Percentiles rank a stretch among this genome's conserved stretches.
Evolutionary conservation across 768 basidiomycete species (phyloP).

Genomic region (Mycena venus): DNA sequence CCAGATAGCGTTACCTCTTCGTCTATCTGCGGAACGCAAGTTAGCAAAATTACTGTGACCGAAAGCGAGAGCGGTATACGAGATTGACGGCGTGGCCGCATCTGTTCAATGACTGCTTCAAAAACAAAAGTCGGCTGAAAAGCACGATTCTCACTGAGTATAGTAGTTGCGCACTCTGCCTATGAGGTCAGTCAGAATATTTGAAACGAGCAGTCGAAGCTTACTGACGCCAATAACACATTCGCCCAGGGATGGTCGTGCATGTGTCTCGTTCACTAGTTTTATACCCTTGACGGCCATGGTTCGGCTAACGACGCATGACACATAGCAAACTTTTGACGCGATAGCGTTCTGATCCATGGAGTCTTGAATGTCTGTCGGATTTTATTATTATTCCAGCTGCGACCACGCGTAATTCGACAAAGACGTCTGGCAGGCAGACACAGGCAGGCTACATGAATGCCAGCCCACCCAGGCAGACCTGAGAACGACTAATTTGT

Average conservation of each 20-base stretch:
- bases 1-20: conserved; percentile 27
- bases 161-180: conserved; percentile 33
- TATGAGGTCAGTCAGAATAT: conserved; percentile 8
- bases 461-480: conserved; percentile 1
- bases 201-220: neutral
- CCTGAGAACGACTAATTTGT: conserved; percentile 7
- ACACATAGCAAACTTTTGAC: conserved; percentile 34
- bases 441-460: conserved; percentile 8
- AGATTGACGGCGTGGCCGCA: conserved; percentile 35
- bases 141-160: conserved; percentile 19
- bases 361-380: conserved; percentile 26
- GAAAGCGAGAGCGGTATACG: conserved; percentile 7
- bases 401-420: conserved; percentile 19
- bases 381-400: conserved; percentile 18
- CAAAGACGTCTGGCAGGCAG: conserved; percentile 33
- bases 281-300: conserved; percentile 30
- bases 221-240: conserved; percentile 38
- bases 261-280: conserved; percentile 8
- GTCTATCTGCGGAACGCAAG: conserved; percentile 11
- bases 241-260: neutral
- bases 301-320: conserved; percentile 32
- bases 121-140: neutral
- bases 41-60: neutral
- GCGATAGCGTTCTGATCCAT: conserved; percentile 33
- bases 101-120: conserved; percentile 20